Conservation (phyloP, 2,329 filamentous ascomycete genomes). For the Cadophora luteo-olivacea region DNA sequence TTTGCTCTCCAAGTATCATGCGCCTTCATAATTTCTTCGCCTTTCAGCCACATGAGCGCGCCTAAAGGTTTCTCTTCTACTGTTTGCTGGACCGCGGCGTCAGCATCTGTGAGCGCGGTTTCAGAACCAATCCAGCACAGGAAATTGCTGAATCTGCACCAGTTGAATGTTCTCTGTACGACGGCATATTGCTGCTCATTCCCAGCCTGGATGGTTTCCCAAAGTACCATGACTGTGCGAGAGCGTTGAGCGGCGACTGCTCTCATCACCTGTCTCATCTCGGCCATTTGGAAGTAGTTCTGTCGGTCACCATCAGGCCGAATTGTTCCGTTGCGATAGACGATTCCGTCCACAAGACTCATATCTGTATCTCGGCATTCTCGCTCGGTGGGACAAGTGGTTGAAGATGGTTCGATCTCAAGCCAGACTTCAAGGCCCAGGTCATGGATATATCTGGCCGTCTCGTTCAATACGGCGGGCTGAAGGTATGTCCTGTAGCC, state of each 20-base stretch:
- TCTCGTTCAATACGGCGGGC: constrained; percentile 31
- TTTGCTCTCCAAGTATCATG: constrained; percentile 39
- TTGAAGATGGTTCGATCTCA: constrained; percentile 37
- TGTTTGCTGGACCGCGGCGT: constrained; percentile 19
- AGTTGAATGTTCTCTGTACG: constrained; percentile 37
- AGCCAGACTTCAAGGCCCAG: constrained; percentile 27
- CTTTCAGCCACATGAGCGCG: constrained; percentile 42
- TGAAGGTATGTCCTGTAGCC: constrained; percentile 21
- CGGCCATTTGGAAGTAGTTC: constrained; percentile 51
- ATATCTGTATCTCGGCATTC: constrained; percentile 27
- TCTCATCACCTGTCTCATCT: constrained; percentile 35
- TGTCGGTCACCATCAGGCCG: constrained; percentile 48
- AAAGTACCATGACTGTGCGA: constrained; percentile 39
- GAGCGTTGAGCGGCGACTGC: constrained; percentile 36
- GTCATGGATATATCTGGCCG: constrained; percentile 25
- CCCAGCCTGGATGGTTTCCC: constrained; percentile 43
- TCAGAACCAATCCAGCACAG: constrained; percentile 35
- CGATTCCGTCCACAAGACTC: constrained; percentile 45
- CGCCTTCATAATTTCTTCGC: constrained; percentile 38
- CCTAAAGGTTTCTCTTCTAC: constrained; percentile 35
- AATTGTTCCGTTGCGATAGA: constrained; percentile 52
- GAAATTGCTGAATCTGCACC: constrained; percentile 37
- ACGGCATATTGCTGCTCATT: constrained; percentile 37
- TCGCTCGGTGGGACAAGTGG: constrained; percentile 33
- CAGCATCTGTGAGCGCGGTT: constrained; percentile 31